Evolutionary conservation across 306 rosid genomes (phyloP), one percentile per base, ranked within the genome.

Genomic region (Castanea sativa): DNA sequence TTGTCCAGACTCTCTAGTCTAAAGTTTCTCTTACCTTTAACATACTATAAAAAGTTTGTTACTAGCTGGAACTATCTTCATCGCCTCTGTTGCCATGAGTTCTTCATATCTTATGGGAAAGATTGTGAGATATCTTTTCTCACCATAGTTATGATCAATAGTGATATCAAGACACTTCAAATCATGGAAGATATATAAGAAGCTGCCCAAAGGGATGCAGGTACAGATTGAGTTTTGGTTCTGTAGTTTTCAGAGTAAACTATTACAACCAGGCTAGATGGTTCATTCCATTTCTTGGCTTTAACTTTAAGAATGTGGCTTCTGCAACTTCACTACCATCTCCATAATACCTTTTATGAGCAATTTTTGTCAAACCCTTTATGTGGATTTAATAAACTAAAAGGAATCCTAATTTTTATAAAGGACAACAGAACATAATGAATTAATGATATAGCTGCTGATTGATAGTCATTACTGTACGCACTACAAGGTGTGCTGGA

Each of bases 311-410:
- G 16, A 58, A 68, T 67, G 63, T 15, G 73, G 75, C 53, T 32
- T 72, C 70, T 71, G 60, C 75, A 35, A 74, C 67, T 57, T 25
- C 78, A 58, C 80, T 83, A 75, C 74, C 79, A 19, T 67, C 81
- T 65, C 76, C 73, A 43, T 43, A 67, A 73, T 21, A 4, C 70
- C 57, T 79, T 63, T 70, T 59, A 15, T 41, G 45, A 41, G 45
- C 3, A 41, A 41, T 41, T 41, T 38, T 41, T 41, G 45, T 41
- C 45, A 41, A 41, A 41, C 45, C 11, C 45, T 41, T 41, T 41
- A 41, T 29, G 55, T 56, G 59, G 33, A 69, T 61, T 70, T 78
- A 12, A 23, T n/a, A 71, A 25, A 64, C 53, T 21, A 35, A 58
- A 55, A 55, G 76, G 30, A 51, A 61, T 75, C 60, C 19, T 64